These are phyloP conservation scores for Amanita brunnescens DNA, from an alignment of 768 basidiomycete species.

Conservation along the genomic window DNA sequence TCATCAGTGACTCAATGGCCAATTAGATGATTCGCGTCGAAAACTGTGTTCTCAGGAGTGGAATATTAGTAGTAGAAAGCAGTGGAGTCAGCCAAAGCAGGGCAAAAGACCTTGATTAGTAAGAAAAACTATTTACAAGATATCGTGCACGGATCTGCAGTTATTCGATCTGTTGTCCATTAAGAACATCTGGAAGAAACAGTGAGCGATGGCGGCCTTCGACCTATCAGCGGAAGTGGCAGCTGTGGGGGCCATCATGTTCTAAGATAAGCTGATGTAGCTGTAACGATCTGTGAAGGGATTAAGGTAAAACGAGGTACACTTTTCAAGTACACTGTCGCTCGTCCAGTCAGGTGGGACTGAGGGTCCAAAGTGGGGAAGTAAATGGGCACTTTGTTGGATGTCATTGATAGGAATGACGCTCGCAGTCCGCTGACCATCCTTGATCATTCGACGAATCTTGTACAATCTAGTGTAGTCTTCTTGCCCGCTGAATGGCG, in stretches of 20 bases:
- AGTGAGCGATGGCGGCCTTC: background rate
- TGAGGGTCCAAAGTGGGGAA: slow-evolving; percentile 13
- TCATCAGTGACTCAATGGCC: too few species aligned
- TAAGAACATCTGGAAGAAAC: too few species aligned
- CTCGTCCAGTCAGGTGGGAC: slow-evolving; percentile 16
- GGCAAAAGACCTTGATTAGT: background rate
- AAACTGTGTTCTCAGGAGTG: too few species aligned
- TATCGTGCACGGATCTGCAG: background rate
- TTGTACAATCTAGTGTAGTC: background rate
- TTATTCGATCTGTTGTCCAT: too few species aligned
- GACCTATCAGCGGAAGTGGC: background rate
- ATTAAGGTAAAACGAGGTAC: slow-evolving; percentile 15
- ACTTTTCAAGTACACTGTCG: slow-evolving; percentile 15
- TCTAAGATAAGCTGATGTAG: background rate
- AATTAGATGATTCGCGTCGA: too few species aligned
- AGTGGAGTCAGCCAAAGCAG: background rate
- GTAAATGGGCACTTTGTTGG: slow-evolving; percentile 14
- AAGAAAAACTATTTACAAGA: background rate
- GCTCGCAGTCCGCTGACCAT: background rate
- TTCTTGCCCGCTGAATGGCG: background rate
- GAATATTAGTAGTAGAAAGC: background rate
- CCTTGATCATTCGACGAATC: background rate
- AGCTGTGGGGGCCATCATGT: background rate
- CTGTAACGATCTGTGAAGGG: slow-evolving; percentile 14
- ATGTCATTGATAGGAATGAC: slow-evolving; percentile 12